Base-by-base conservation (phyloP, 2,329 filamentous ascomycete species). In the Colletotrichum abscissum region DNA sequence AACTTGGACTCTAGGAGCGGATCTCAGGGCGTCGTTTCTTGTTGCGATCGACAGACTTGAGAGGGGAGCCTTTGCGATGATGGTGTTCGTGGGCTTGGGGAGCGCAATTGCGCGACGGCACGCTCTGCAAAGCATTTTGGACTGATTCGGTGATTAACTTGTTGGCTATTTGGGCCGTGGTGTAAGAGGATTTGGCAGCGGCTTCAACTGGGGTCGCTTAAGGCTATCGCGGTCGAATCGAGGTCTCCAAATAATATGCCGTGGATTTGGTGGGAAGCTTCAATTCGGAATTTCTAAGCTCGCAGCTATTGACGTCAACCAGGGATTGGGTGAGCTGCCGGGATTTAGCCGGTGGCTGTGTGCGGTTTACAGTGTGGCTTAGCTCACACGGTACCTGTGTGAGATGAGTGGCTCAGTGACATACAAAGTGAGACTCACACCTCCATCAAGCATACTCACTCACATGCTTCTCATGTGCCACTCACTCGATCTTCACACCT, bases 21-120 rank as follows among this genome's bases (percentile, higher is more conserved):
- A 54, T 28, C 46, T 28, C 7, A 68, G 22, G 56, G 56, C 63
- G 49, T 74, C 54, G 26, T 16, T 28, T 63, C 68, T 71, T 54
- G 69, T 90, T 82, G 76, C 86, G 84, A 73, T 84, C 84, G 52
- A 88, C 87, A 72, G 86, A 86, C 69, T 84, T 79, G 74, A 76
- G 76, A 5, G 49, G 42, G 74, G 46, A 26, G 58, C 57, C 57
- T 71, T 67, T 59, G 63, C 28, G 59, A 63, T 11, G 49, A 69
- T 8, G 62, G 26, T 28, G 35, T 54, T 64, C 11, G 52, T 12
- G 16, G 63, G 19, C 26, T 64, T 68, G 68, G 72, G 62, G 38
- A 68, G 72, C 64, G 74, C 69, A 19, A 71, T 33, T 33, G 69
- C 73, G 66, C 73, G 74, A 28, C 71, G 74, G 59, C 74, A 76